Conservation (phyloP, 768 basidiomycete genomes). For the Naganishia onofrii region DNA sequence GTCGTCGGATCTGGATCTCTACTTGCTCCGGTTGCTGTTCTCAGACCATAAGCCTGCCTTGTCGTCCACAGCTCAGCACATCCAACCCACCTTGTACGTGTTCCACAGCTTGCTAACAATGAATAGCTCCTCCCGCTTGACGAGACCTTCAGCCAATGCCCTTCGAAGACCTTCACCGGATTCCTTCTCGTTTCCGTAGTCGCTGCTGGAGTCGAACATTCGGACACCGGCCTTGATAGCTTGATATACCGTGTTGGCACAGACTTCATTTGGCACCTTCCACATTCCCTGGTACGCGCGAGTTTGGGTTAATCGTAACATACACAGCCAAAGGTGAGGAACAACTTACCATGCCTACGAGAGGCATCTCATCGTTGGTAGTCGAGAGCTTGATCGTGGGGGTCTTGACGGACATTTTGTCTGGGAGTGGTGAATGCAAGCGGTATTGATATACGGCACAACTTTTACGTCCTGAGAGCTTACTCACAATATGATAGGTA, state of each 20-base stretch:
- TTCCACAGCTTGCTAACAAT: constrained; percentile 93
- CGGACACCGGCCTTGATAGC: constrained; percentile 84
- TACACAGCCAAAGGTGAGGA: neutral
- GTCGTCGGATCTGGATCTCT: constrained; percentile 60
- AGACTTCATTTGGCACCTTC: constrained; percentile 41
- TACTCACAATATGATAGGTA: neutral
- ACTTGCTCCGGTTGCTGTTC: constrained; percentile 69
- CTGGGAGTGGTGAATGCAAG: neutral
- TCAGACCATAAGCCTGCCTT: no score
- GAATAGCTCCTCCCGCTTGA: constrained; percentile 83
- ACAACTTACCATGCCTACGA: constrained; percentile 33
- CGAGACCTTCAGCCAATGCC: constrained; percentile 58
- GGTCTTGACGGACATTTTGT: constrained; percentile 19
- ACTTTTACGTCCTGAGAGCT: neutral
- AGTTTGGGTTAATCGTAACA: neutral
- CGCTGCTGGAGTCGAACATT: constrained; percentile 66
- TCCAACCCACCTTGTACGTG: constrained; percentile 58
- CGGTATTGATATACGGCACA: neutral
- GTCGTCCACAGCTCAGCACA: neutral
- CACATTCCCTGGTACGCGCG: constrained; percentile 39
- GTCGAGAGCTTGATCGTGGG: constrained; percentile 33
- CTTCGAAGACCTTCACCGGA: constrained; percentile 46
- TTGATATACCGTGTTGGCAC: constrained; percentile 68
- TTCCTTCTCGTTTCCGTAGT: constrained; percentile 87
- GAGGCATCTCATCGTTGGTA: constrained; percentile 34